These are phyloP conservation scores for Zasmidium cellare DNA, from an alignment of 2,329 filamentous ascomycete species.

Conservation along the genomic window DNA sequence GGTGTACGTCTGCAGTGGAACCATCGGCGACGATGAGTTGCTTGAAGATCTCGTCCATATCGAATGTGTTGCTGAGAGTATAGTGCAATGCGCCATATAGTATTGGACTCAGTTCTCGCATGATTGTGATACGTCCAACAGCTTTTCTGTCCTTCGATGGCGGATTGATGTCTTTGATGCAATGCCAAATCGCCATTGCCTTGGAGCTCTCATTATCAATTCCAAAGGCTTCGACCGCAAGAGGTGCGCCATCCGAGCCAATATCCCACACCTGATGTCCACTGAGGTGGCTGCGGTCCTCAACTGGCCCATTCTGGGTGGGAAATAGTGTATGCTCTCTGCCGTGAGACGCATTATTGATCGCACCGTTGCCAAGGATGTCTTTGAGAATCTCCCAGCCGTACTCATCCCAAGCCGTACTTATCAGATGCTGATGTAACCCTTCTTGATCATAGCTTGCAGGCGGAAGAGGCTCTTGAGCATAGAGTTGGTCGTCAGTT, in stretches of 20 bases:
- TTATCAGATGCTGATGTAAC: conserved; percentile 45
- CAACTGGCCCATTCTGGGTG: conserved; percentile 40
- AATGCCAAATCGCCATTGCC: conserved; percentile 37
- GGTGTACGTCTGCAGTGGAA: conserved; percentile 41
- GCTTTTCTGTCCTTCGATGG: conserved; percentile 43
- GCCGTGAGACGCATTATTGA: conserved; percentile 45
- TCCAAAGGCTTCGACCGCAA: conserved; percentile 37
- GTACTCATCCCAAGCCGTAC: conserved; percentile 2
- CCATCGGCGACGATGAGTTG: conserved; percentile 53
- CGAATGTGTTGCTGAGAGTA: conserved; percentile 58
- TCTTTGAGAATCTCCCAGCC: conserved; percentile 37
- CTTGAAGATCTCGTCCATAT: conserved; percentile 61
- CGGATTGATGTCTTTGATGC: conserved; percentile 38
- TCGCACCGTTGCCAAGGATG: conserved; percentile 38
- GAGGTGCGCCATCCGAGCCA: conserved; percentile 45
- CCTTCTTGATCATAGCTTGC: conserved; percentile 46
- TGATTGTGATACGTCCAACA: conserved; percentile 60
- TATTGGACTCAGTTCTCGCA: conserved; percentile 62
- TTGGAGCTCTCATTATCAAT: conserved; percentile 37
- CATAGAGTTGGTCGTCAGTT: conserved; percentile 38
- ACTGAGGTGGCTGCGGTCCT: conserved; percentile 45
- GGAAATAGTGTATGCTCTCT: conserved; percentile 48
- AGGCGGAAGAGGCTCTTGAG: conserved; percentile 41
- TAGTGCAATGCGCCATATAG: conserved; percentile 61
- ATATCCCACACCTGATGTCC: conserved; percentile 62